Percentiles rank a stretch among this genome's conserved stretches.
These are phyloP conservation scores for Royoungia palumana DNA, from an alignment of 768 basidiomycete genomes.

Conservation along the genomic window DNA sequence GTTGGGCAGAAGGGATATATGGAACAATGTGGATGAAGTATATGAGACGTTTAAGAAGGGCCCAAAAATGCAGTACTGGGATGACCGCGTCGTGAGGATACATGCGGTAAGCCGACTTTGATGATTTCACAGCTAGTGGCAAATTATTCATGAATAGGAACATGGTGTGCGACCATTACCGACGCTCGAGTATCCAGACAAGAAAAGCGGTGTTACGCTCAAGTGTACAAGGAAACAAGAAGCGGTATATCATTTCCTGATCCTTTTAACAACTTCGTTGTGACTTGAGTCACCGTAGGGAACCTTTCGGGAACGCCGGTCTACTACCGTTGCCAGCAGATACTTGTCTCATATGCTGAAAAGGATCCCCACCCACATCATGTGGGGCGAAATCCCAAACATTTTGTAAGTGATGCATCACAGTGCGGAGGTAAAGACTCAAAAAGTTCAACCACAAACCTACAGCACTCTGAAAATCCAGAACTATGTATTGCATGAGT, in stretches of 20 bases:
- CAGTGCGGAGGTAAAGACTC: too few species aligned
- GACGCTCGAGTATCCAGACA: constrained; percentile 3
- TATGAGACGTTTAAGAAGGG: neutral
- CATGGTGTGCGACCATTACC: constrained; percentile 7
- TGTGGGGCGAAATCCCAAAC: neutral
- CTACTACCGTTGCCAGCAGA: neutral
- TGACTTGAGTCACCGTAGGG: neutral
- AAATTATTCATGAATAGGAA: neutral
- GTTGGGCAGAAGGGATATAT: neutral
- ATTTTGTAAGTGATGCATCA: neutral
- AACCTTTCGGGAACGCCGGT: neutral
- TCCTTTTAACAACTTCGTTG: neutral
- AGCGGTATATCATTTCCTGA: neutral
- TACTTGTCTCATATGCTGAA: neutral
- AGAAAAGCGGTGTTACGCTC: constrained; percentile 1
- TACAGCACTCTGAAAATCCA: neutral
- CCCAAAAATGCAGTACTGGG: neutral
- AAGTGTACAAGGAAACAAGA: constrained; percentile 3
- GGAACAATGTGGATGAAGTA: neutral
- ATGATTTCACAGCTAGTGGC: too few species aligned
- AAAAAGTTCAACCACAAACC: neutral
- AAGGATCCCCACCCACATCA: constrained; percentile 2
- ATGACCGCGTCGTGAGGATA: constrained; percentile 6
- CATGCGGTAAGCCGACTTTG: neutral
- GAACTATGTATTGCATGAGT: neutral